Percentiles rank a stretch among this genome's conserved stretches.
Evolutionary conservation across 768 basidiomycete genomes (phyloP).

Genomic region (Leucosporidium scottii): DNA sequence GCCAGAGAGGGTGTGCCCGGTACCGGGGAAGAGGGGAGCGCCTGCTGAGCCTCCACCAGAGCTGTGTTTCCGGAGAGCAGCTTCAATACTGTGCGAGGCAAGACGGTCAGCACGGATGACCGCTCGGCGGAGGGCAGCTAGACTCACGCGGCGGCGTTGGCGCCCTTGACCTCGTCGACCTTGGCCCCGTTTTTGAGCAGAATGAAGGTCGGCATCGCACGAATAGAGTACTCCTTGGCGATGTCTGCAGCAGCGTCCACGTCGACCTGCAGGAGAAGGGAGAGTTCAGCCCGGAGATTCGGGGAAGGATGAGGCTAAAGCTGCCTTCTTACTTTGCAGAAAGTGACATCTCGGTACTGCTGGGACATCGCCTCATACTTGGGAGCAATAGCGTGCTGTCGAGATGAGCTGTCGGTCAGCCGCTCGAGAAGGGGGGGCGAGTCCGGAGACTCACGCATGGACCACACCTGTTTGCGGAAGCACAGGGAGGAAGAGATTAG

Average conservation of each 20-base stretch:
- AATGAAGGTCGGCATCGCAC: conserved; percentile 46
- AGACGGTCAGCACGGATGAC: not conserved
- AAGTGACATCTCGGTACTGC: conserved; percentile 39
- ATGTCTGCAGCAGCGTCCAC: conserved; percentile 37
- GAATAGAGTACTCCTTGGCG: conserved; percentile 39
- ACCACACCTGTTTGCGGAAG: conserved; percentile 13
- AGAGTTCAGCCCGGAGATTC: not conserved
- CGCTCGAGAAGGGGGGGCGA: no score
- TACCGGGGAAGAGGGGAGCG: conserved; percentile 20
- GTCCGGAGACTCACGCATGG: conserved; percentile 6
- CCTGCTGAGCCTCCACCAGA: not conserved
- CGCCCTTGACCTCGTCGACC: conserved; percentile 42
- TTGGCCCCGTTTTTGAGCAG: conserved; percentile 42
- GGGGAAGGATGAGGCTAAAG: not conserved
- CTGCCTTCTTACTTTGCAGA: conserved; percentile 39
- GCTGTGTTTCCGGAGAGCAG: conserved; percentile 17
- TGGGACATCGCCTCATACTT: conserved; percentile 42
- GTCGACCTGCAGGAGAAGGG: not conserved
- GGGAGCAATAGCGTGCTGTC: conserved; percentile 40
- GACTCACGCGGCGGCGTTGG: conserved; percentile 24
- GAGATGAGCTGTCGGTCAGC: no score
- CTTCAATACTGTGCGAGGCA: conserved; percentile 17
- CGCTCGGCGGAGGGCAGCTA: not conserved
- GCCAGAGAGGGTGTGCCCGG: conserved; percentile 13
- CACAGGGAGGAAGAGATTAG: not conserved